Base-by-base conservation (phyloP, 106 monocot genomes). In the Acorus calamus region DNA sequence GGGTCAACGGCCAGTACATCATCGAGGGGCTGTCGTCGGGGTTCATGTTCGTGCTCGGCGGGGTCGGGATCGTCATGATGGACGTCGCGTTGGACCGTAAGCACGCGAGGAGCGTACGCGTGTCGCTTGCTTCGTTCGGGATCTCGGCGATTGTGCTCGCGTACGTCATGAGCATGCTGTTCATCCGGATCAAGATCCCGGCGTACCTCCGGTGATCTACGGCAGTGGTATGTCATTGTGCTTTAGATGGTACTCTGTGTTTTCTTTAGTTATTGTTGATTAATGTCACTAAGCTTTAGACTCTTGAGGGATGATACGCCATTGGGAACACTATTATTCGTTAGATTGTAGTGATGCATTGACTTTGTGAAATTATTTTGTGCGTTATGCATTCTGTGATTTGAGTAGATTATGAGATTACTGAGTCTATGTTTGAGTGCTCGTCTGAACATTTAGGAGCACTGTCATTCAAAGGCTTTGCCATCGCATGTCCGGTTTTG, bases 11-110 rank as follows among this genome's bases (percentile, higher is more conserved):
- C 2, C 94, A 94, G 77, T 90, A 94, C 77, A 94, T 94, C 63
- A 90, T 94, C 71, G 94, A 94, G 66, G 94, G 94, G 11, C 80
- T 94, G 56, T 94, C 94, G 11, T 94, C 94, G 7, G 94, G 87
- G 14, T 87, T 87, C 81, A 94, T 94, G 94, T 94, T 94, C 73
- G 46, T 94, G 62, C 79, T 94, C 51, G 90, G 90, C 11, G 94
- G 90, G 9, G 4, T 94, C 10, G 90, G 90, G 11, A 60, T 94
- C 53, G 84, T 94, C 42, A 65, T 87, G 53, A 71, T 94, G 79
- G 94, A 94, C 54, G 87, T 90, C 56, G 90, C 90, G 12, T 47
- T 87, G 42, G 94, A 90, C 52, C 76, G 74, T 11, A 84, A 84
- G 57, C 58, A 74, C 14, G 79, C 86, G 5, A 79, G 71, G 50